Evolutionary conservation across 2,329 filamentous ascomycete genomes (phyloP), one percentile per base, ranked within the genome.

Genomic region (Botrytis aclada): DNA sequence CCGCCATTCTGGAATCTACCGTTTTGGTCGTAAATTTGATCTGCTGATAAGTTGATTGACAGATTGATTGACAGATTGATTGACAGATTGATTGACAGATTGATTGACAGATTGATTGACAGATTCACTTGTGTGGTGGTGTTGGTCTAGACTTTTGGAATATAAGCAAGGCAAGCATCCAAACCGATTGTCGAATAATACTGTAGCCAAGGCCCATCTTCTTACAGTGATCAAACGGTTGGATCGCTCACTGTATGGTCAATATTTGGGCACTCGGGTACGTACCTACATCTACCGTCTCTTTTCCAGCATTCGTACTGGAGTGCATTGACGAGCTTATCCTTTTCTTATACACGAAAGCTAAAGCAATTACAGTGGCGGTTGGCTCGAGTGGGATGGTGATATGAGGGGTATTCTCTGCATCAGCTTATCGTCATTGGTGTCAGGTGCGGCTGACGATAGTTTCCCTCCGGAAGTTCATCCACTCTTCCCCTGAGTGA

Each of bases 361-460:
- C 69, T 32, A 64, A 32, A 64, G 56, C 37, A 25, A 32, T 61
- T 14, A 61, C 58, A n/a, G 58, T 39, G 51, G 51, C 51, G 12
- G n/a, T n/a, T 16, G 47, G 47, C 47, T 51, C 47, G n/a, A 54
- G 51, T 29, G 58, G 58, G 34, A 41, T 61, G 34, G 34, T n/a
- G 18, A n/a, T 10, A 62, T 62, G 60, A 62, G 60, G 60, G 60
- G 60, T 62, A 62, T 61, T 14, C 6, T 37, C 34, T 37, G 58
- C 60, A 62, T 62, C 60, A 62, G 60, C 62, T 32, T 45, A 47
- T 39, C 20, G 34, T 65, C 41, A 47, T 47, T 65, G 62, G 41
- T 65, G 41, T 65, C 41, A 65, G 62, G 29, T 65, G 62, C 62
- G 62, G 62, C 62, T 65, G 41, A 65, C 29, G 41, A 65, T 25